Evolutionary conservation across 768 basidiomycete species (phyloP).

Genomic region (Suillus decipiens): DNA sequence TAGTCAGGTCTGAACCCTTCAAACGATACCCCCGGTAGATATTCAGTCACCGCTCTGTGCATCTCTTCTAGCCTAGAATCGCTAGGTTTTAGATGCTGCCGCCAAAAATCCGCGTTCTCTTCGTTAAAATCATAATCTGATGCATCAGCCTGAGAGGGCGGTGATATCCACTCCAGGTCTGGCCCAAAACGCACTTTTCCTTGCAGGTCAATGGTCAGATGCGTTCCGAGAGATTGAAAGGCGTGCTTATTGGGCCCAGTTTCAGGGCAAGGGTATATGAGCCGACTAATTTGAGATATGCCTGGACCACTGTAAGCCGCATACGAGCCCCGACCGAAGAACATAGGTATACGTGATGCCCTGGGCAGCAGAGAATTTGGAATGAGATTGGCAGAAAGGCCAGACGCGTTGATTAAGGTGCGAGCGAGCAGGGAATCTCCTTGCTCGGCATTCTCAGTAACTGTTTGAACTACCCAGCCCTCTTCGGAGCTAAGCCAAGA

Average conservation of each 20-base stretch:
- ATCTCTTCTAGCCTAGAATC: conserved; percentile 65
- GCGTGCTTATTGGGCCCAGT: conserved; percentile 56
- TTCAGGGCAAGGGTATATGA: conserved; percentile 92
- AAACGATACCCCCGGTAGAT: conserved; percentile 63
- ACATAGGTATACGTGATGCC: conserved; percentile 65
- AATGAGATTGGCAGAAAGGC: conserved; percentile 70
- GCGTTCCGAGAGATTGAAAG: conserved; percentile 89
- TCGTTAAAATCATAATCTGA: conserved; percentile 33
- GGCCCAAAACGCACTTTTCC: conserved; percentile 91
- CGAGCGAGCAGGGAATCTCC: conserved; percentile 70
- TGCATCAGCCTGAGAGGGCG: conserved; percentile 35
- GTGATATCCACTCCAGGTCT: conserved; percentile 84
- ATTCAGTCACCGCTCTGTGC: conserved; percentile 68
- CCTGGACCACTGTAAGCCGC: conserved; percentile 86
- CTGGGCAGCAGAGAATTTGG: conserved; percentile 68
- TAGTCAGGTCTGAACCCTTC: conserved; percentile 79
- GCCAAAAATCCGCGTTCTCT: conserved; percentile 77
- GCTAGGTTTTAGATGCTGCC: conserved; percentile 59
- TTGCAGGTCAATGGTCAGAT: conserved; percentile 84
- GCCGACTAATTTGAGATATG: conserved; percentile 59
- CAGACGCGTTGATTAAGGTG: conserved; percentile 82
- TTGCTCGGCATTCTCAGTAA: conserved; percentile 51
- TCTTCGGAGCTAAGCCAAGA: conserved; percentile 39
- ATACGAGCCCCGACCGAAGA: conserved; percentile 84
- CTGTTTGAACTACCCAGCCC: conserved; percentile 89